Evolutionary conservation across 2,329 filamentous ascomycete species (phyloP).

Genomic region (Colletotrichum karsti): DNA sequence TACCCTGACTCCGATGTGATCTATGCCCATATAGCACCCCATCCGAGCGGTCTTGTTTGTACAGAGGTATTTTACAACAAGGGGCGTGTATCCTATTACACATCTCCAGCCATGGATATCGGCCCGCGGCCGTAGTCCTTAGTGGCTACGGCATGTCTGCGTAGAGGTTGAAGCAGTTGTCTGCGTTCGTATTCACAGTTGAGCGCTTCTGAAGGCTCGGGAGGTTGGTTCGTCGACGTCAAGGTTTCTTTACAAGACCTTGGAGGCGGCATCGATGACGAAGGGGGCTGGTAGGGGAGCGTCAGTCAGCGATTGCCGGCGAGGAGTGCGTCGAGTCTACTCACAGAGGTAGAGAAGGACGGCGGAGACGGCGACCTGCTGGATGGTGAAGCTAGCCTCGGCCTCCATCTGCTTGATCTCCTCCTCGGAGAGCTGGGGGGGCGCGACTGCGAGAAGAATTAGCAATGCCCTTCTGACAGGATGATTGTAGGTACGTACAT

Average conservation of each 20-base stretch:
- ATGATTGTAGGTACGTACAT: conserved; percentile 61
- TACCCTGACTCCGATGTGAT: neutral
- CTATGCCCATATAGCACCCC: conserved; percentile 14
- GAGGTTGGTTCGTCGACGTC: neutral
- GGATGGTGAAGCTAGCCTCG: conserved; percentile 73
- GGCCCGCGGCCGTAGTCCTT: neutral
- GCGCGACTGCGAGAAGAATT: conserved; percentile 58
- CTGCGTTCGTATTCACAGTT: neutral
- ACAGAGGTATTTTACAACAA: conserved; percentile 28
- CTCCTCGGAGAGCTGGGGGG: conserved; percentile 74
- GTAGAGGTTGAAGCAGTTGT: neutral
- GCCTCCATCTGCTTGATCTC: conserved; percentile 77
- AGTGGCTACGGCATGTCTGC: neutral
- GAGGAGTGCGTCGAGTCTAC: conserved; percentile 37
- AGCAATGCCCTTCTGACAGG: too few species aligned
- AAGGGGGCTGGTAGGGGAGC: conserved; percentile 60
- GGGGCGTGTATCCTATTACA: conserved; percentile 16
- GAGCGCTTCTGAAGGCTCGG: neutral
- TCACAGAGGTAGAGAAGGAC: conserved; percentile 80
- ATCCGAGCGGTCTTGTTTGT: conserved; percentile 7
- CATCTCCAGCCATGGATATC: neutral
- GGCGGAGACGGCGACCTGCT: conserved; percentile 71
- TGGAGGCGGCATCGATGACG: conserved; percentile 60
- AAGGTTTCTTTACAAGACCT: conserved; percentile 46
- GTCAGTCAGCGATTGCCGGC: neutral